Conservation (phyloP, 2,329 filamentous ascomycete genomes). For the Aureobasidium sp. region DNA sequence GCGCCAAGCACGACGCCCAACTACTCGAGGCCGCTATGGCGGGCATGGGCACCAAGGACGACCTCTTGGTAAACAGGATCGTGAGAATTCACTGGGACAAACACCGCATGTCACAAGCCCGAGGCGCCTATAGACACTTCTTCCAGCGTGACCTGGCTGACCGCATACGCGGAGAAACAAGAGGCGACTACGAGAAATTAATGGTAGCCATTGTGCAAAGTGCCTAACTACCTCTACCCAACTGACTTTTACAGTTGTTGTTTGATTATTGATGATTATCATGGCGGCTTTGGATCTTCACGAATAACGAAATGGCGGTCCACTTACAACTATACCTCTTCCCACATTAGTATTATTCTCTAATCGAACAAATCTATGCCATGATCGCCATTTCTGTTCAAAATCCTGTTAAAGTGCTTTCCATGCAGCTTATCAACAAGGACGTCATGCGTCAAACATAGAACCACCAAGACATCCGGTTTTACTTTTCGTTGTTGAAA, state of each 20-base stretch:
- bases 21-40: conserved; percentile 83
- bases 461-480: no score
- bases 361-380: not conserved
- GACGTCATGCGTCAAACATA: no score
- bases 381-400: no score
- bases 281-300: not conserved
- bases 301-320: not conserved
- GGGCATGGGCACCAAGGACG: conserved; percentile 80
- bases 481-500: not conserved
- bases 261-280: conserved; percentile 6
- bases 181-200: conserved; percentile 71
- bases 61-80: conserved; percentile 67
- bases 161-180: conserved; percentile 75
- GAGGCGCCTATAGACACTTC: conserved; percentile 65
- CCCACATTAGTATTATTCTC: not conserved
- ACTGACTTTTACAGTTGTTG: not conserved
- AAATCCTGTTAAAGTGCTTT: no score
- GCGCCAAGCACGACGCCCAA: conserved; percentile 73
- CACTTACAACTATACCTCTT: not conserved
- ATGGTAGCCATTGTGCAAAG: conserved; percentile 53
- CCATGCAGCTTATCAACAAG: no score
- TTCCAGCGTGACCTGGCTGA: conserved; percentile 61
- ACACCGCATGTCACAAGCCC: conserved; percentile 66
- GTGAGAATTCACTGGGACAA: conserved; percentile 80
- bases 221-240: not conserved